Evolutionary conservation across 371 early-diverging fungal species (phyloP).

Genomic region (Coemansia sp.): DNA sequence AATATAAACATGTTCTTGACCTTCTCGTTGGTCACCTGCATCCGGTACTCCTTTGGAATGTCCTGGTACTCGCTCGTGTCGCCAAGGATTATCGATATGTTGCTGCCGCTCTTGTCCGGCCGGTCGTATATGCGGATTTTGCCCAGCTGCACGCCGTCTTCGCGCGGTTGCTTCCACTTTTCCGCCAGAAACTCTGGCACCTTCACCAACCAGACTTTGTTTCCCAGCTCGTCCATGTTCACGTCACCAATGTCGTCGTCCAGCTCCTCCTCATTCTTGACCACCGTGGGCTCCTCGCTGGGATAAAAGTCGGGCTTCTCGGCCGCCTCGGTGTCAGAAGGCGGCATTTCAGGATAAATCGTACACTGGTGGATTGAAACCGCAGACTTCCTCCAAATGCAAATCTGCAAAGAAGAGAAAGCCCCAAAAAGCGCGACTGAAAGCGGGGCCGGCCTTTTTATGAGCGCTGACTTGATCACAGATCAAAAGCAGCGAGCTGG

Average conservation of each 20-base stretch:
- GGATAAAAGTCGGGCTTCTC: constrained; percentile 35
- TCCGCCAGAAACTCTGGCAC: constrained; percentile 86
- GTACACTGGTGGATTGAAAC: no score
- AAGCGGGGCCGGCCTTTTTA: neutral
- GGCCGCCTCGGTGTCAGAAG: constrained; percentile 27
- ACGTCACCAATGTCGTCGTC: constrained; percentile 73
- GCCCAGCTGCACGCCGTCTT: constrained; percentile 71
- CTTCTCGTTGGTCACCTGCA: constrained; percentile 65
- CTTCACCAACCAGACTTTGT: constrained; percentile 89
- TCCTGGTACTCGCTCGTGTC: constrained; percentile 55
- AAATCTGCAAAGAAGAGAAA: neutral
- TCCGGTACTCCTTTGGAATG: constrained; percentile 74
- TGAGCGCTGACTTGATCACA: no score
- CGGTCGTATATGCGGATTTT: constrained; percentile 72
- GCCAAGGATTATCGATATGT: constrained; percentile 63
- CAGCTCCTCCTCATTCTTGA: constrained; percentile 21
- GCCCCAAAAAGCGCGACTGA: neutral
- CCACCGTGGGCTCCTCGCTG: neutral
- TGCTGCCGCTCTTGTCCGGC: constrained; percentile 55
- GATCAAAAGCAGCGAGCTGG: no score
- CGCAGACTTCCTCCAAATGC: no score
- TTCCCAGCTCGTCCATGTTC: constrained; percentile 62
- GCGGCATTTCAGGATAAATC: constrained; percentile 7
- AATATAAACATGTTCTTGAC: constrained; percentile 79
- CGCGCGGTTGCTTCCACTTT: constrained; percentile 64